Conservation (phyloP, 1,139 yeast species). For the Debaryomyces coudertii region DNA sequence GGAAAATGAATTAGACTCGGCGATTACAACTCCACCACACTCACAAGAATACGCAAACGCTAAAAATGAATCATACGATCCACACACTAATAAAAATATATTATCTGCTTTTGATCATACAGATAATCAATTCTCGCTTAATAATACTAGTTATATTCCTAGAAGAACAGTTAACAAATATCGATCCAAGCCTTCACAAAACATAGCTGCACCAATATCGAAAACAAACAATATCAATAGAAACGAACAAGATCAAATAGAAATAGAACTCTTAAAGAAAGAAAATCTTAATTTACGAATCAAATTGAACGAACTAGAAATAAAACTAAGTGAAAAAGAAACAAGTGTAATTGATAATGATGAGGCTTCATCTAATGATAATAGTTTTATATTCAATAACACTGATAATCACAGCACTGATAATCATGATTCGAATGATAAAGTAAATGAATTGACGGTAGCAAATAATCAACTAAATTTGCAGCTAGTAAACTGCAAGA, state of each 20-base stretch:
- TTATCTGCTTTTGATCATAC: not conserved
- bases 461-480: conserved; percentile 9
- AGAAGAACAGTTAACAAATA: conserved; percentile 11
- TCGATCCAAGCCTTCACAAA: not conserved
- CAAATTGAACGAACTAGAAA: conserved; percentile 16
- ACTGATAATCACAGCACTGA: not conserved
- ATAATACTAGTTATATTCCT: conserved; percentile 18
- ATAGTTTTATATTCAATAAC: not conserved
- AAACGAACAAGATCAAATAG: conserved; percentile 7
- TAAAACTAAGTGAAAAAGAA: conserved; percentile 11
- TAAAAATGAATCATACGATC: conserved; percentile 1
- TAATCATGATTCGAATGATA: not conserved
- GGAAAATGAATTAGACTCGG: conserved; percentile 19
- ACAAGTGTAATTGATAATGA: conserved; percentile 3
- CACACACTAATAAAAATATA: not conserved
- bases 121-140: not conserved
- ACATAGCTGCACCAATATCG: conserved; percentile 1
- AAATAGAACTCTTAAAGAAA: conserved; percentile 13
- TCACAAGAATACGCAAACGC: conserved; percentile 22
- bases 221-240: not conserved
- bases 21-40: conserved; percentile 30
- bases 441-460: conserved; percentile 9
- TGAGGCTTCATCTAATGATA: conserved; percentile 1
- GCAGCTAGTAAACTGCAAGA: conserved; percentile 11
- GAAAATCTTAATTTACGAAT: conserved; percentile 21